phyloP scores from a whole-genome alignment of 192 early-diverging fungal species.

The Coemansia sp. region DNA sequence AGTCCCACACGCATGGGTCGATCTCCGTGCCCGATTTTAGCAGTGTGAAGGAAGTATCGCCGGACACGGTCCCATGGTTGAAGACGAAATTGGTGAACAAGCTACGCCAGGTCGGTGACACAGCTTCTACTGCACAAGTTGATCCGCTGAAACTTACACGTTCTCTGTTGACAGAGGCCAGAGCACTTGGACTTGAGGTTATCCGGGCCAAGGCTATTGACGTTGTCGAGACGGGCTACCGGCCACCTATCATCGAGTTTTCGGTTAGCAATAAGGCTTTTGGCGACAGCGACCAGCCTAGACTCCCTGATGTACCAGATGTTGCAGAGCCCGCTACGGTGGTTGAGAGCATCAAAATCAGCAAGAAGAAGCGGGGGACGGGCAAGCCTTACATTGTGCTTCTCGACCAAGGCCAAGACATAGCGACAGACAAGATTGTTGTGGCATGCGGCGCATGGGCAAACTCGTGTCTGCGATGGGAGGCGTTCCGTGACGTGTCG shows the following conservation, averaged over 20 bases:
- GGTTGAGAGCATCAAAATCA: conserved; percentile 8
- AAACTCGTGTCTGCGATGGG: conserved; percentile 46
- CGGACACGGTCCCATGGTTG: conserved; percentile 47
- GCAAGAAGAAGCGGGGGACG: conserved; percentile 7
- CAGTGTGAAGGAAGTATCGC: conserved; percentile 32
- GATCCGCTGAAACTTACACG: conserved; percentile 49
- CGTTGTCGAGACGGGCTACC: conserved; percentile 39
- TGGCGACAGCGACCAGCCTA: background rate
- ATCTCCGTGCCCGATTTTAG: conserved; percentile 40
- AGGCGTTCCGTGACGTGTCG: conserved; percentile 51
- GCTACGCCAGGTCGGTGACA: conserved; percentile 43
- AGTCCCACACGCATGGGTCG: conserved; percentile 41
- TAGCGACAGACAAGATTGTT: conserved; percentile 47
- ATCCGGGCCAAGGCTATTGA: conserved; percentile 47
- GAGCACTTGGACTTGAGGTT: conserved; percentile 29
- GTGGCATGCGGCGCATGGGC: conserved; percentile 53
- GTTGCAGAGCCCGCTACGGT: conserved; percentile 4
- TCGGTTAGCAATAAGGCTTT: conserved; percentile 19
- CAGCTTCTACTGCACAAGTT: conserved; percentile 42
- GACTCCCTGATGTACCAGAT: conserved; percentile 6
- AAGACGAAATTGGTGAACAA: conserved; percentile 30
- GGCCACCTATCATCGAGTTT: conserved; percentile 41
- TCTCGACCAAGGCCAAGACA: conserved; percentile 38
- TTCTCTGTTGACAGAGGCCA: conserved; percentile 41
- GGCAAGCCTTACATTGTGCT: conserved; percentile 38